These are phyloP conservation scores for Cladophialophora exuberans DNA, from an alignment of 2,329 filamentous ascomycete genomes.

Conservation along the genomic window DNA sequence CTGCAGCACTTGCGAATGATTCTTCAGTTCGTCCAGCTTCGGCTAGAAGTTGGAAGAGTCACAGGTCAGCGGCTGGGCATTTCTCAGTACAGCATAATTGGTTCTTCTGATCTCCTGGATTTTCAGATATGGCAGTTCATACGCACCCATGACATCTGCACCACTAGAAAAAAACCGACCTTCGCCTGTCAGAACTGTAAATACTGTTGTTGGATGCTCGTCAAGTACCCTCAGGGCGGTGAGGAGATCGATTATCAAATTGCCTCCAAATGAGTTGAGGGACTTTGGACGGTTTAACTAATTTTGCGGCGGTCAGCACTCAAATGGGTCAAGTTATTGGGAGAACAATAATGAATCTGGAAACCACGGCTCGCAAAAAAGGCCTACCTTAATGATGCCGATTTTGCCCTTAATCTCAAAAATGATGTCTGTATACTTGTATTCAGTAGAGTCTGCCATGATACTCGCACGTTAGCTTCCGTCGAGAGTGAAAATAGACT, in stretches of 20 bases:
- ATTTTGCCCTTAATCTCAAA: neutral
- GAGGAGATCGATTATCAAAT: conserved; percentile 47
- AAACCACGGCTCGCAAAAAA: too few species aligned
- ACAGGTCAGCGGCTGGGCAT: too few species aligned
- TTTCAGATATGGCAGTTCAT: too few species aligned
- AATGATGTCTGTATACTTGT: neutral
- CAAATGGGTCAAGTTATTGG: too few species aligned
- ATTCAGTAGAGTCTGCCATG: too few species aligned
- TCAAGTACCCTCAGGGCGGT: conserved; percentile 48
- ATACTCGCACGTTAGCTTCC: too few species aligned
- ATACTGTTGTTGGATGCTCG: conserved; percentile 51
- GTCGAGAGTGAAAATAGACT: too few species aligned
- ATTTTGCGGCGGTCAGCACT: neutral
- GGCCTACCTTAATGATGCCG: neutral
- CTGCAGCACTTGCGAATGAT: neutral
- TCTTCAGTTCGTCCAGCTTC: neutral
- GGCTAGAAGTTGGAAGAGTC: neutral
- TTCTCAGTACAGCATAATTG: too few species aligned
- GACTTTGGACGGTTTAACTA: conserved; percentile 48
- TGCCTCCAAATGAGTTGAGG: conserved; percentile 53
- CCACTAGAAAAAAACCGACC: conserved; percentile 78
- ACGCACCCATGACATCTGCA: conserved; percentile 65
- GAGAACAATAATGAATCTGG: too few species aligned
- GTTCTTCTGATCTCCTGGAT: too few species aligned
- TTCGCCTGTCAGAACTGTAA: conserved; percentile 55